Evolutionary conservation across 176 grass and related monocot genomes (phyloP).

Genomic region (Phoenix dactylifera): DNA sequence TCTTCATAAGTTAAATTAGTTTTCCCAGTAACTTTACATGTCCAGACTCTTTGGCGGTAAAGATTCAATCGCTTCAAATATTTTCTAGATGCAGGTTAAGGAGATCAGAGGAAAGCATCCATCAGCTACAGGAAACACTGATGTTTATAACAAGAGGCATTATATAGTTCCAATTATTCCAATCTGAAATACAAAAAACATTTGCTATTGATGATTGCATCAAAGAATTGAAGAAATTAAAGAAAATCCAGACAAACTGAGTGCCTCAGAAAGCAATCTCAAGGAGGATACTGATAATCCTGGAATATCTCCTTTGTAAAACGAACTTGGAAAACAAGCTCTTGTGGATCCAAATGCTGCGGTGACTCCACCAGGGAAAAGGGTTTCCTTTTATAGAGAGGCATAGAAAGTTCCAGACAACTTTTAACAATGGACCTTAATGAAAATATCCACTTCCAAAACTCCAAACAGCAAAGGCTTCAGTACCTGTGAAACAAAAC

Average conservation of each 20-base stretch:
- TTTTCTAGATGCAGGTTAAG: conserved; percentile 58
- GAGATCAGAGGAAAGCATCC: conserved; percentile 10
- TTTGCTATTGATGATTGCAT: too few species aligned
- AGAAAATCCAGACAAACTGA: neutral
- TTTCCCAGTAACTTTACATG: conserved; percentile 76
- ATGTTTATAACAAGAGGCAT: neutral
- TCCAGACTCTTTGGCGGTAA: conserved; percentile 65
- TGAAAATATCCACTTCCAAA: conserved; percentile 5
- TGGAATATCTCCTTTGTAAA: conserved; percentile 86
- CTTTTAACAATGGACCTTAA: neutral
- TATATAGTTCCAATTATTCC: too few species aligned
- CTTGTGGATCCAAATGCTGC: conserved; percentile 54
- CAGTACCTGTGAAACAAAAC: conserved; percentile 6
- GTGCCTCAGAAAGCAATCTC: conserved; percentile 7
- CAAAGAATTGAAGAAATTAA: conserved; percentile 7
- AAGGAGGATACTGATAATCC: conserved; percentile 84
- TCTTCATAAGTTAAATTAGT: conserved; percentile 81
- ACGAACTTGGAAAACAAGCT: conserved; percentile 59
- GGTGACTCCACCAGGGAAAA: conserved; percentile 52
- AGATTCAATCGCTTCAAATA: conserved; percentile 75
- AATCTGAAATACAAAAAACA: too few species aligned
- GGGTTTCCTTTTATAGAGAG: conserved; percentile 60
- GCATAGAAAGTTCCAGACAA: conserved; percentile 41
- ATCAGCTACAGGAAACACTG: neutral
- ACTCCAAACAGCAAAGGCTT: conserved; percentile 5